Conservation (phyloP, 345 rosid genomes). For the Populus ilicifolia region DNA sequence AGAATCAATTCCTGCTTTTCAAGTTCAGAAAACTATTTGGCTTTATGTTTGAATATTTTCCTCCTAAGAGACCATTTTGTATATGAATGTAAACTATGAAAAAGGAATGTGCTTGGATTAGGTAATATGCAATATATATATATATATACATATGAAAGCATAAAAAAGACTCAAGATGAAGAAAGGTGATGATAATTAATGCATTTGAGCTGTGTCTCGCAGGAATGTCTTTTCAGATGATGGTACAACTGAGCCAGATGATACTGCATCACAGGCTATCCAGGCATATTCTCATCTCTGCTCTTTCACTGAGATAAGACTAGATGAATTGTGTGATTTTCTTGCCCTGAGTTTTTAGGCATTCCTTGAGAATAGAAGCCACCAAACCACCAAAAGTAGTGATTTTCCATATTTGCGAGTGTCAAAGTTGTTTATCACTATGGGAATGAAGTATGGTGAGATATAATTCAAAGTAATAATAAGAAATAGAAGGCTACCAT, state of each 20-base stretch:
- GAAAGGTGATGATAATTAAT: not conserved
- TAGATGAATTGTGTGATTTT: not conserved
- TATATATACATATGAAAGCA: no score
- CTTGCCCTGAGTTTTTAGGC: not conserved
- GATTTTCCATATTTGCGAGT: not conserved
- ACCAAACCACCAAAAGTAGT: not conserved
- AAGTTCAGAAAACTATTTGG: not conserved
- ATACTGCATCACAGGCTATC: constrained; percentile 51
- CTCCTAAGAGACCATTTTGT: not conserved
- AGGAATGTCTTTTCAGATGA: constrained; percentile 90
- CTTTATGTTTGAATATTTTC: not conserved
- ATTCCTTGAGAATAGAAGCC: not conserved
- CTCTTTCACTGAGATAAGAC: not conserved
- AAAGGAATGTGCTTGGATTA: not conserved
- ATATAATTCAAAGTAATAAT: no score
- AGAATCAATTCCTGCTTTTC: not conserved
- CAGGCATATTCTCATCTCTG: constrained; percentile 53
- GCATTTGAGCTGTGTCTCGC: constrained; percentile 17
- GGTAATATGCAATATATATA: not conserved
- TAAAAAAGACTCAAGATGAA: no score
- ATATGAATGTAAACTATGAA: not conserved
- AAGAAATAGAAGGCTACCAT: no score
- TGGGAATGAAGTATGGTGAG: no score
- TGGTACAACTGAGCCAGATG: constrained; percentile 62
- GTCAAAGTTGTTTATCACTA: not conserved